Base-by-base conservation (phyloP, 2,329 filamentous ascomycete genomes). In the Penicillium sp. region DNA sequence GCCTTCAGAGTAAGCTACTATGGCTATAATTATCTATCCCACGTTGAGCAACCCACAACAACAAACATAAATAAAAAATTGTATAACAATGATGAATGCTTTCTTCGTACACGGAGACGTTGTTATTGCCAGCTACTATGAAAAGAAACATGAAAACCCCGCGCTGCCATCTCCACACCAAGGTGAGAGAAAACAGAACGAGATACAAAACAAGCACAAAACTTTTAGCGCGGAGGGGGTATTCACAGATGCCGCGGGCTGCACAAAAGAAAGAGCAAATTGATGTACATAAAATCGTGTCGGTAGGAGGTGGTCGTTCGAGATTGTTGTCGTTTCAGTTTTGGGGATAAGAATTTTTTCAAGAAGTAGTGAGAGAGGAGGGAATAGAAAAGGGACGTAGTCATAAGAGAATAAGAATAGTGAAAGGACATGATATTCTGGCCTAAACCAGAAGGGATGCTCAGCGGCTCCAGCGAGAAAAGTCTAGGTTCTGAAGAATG, bases 391-490 rank as follows among this genome's bases (percentile, higher is more conserved):
- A 28, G 22, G 8, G 22, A 40, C 5, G 17, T 40, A 35, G n/a
- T 33, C 22, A 22, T 24, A n/a, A 19, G 40, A 35, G 9, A 28
- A 40, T 51, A 40, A 35, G 15, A 40, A 40, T 51, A 22, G 12
- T 40, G 35, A 35, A 28, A 40, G 12, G 37, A 40, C 33, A 13
- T 24, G 22, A 26, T n/a, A 7, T 15, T 40, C n/a, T 33, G 26
- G 26, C 26, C 19, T 1, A 45, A 28, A 53, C 24, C 30, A 35
- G 26, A 54, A 3, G 26, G 45, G 19, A 30, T 42, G 17, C 57
- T 71, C 66, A 80, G 42, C 77, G 74, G 42, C 72, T 72, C 78
- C 78, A 80, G 40, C 76, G 75, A n/a, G 78, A 76, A 61, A 80
- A 80, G 63, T 80, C 78, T 58, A 80, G 59, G 30, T 75, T 77